Conservation (phyloP, 176 grass and related monocot species). For the sorghum (Sorghum bicolor) region DNA sequence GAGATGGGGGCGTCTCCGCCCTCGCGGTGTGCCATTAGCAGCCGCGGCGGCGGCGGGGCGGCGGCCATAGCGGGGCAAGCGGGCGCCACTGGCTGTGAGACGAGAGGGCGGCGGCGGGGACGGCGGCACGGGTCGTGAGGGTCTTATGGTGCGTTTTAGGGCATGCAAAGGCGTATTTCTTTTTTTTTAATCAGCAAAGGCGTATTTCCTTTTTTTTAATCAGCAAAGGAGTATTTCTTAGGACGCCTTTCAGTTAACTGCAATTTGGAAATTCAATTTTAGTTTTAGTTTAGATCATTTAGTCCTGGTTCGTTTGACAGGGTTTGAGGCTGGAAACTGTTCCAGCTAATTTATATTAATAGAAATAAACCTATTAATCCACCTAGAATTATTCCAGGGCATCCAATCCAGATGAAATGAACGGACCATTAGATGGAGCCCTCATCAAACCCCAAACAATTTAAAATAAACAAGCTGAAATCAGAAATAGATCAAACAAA, state of each 20-base stretch:
- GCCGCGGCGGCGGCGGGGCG: not conserved
- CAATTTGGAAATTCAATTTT: not conserved
- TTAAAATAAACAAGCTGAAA: not conserved
- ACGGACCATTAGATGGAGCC: not conserved
- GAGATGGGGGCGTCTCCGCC: not conserved
- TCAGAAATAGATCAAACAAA: not conserved
- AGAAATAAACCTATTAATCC: no score
- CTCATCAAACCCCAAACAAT: not conserved
- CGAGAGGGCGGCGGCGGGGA: no score
- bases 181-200: no score
- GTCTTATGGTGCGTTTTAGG: not conserved
- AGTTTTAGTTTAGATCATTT: not conserved
- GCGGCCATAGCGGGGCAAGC: constrained; percentile 32
- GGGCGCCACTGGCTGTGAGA: not conserved
- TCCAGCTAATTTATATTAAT: no score
- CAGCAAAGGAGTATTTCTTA: not conserved
- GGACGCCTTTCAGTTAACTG: not conserved
- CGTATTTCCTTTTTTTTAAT: not conserved
- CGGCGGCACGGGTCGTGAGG: not conserved
- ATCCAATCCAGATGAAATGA: no score
- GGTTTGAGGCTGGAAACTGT: no score
- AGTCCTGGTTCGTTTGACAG: no score
- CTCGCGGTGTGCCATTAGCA: not conserved
- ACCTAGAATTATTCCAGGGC: no score
- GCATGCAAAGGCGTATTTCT: not conserved